Conservation (phyloP, 371 early-diverging fungal species). For the Zopfochytrium polystomum region DNA sequence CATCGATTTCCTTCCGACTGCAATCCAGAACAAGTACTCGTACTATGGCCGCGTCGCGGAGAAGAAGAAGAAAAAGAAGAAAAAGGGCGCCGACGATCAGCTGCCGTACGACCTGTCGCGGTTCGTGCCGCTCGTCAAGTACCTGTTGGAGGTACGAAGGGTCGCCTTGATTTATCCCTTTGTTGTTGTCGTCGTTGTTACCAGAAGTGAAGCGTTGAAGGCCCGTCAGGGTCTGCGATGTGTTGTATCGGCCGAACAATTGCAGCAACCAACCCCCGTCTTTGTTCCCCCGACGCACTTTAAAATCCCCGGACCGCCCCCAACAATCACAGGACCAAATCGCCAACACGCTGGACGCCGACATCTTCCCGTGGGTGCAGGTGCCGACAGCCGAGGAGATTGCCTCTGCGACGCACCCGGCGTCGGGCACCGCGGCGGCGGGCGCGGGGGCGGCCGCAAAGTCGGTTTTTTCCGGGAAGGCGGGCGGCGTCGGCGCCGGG, state of each 20-base stretch:
- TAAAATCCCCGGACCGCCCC: no score
- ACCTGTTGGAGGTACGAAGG: constrained; percentile 37
- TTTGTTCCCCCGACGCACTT: not conserved
- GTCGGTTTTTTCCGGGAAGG: no score
- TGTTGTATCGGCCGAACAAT: no score
- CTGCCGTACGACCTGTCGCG: constrained; percentile 43
- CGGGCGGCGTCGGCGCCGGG: constrained; percentile 14
- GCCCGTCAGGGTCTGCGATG: not conserved
- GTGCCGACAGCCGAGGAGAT: constrained; percentile 38
- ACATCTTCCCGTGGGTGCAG: constrained; percentile 42
- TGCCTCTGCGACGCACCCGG: constrained; percentile 8
- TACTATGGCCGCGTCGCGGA: constrained; percentile 37
- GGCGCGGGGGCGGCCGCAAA: constrained; percentile 4
- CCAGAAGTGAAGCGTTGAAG: not conserved
- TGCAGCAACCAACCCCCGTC: not conserved
- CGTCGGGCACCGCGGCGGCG: constrained; percentile 2
- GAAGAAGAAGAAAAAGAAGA: constrained; percentile 36
- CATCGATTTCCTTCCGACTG: not conserved
- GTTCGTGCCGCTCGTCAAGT: constrained; percentile 46
- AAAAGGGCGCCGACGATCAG: constrained; percentile 35
- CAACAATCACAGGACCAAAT: constrained; percentile 43
- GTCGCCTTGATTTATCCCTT: not conserved
- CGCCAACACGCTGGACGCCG: constrained; percentile 29
- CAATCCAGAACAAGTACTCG: constrained; percentile 27
- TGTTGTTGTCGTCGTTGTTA: not conserved